Conservation (phyloP, 1,284 basidiomycete species). For the Volvariella surrecta region DNA sequence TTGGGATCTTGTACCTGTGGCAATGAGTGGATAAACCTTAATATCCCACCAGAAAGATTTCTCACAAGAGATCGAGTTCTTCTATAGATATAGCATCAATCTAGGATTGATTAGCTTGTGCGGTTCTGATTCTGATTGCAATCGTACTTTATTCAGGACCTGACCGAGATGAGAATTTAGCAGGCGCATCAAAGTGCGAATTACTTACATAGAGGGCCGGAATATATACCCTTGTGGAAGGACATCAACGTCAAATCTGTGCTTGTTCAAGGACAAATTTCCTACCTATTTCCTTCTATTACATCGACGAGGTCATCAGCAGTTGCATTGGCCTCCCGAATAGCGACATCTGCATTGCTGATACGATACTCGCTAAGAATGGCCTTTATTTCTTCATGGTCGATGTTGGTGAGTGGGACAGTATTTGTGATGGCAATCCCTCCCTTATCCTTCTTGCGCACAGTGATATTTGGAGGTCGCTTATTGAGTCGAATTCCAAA, state of each 20-base stretch:
- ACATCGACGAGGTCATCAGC: slow-evolving; percentile 98
- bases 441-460: slow-evolving; percentile 93
- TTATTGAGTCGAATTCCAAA: slow-evolving; percentile 98
- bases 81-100: slow-evolving; percentile 99
- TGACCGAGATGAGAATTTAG: slow-evolving; percentile 17
- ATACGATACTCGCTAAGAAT: slow-evolving; percentile 89
- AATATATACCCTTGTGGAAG: slow-evolving; percentile 96
- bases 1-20: slow-evolving; percentile 79
- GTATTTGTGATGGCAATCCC: slow-evolving; percentile 93
- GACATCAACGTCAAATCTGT: slow-evolving; percentile 12
- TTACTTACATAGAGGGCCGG: slow-evolving; percentile 78
- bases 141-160: slow-evolving; percentile 68
- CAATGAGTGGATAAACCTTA: slow-evolving; percentile 5
- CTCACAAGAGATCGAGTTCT: slow-evolving; percentile 89
- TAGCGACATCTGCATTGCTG: slow-evolving; percentile 89
- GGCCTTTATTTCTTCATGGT: slow-evolving; percentile 95
- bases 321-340: slow-evolving; percentile 89
- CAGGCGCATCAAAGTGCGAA: slow-evolving; percentile 5
- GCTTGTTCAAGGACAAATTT: slow-evolving; percentile 4
- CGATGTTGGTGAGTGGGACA: slow-evolving; percentile 94
- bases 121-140: background rate
- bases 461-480: slow-evolving; percentile 82
- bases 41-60: slow-evolving; percentile 4
- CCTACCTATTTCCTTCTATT: slow-evolving; percentile 82
- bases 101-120: slow-evolving; percentile 37